These are phyloP conservation scores for Euphorbia celastroides DNA, from an alignment of 441 rosid species.

Conservation along the genomic window DNA sequence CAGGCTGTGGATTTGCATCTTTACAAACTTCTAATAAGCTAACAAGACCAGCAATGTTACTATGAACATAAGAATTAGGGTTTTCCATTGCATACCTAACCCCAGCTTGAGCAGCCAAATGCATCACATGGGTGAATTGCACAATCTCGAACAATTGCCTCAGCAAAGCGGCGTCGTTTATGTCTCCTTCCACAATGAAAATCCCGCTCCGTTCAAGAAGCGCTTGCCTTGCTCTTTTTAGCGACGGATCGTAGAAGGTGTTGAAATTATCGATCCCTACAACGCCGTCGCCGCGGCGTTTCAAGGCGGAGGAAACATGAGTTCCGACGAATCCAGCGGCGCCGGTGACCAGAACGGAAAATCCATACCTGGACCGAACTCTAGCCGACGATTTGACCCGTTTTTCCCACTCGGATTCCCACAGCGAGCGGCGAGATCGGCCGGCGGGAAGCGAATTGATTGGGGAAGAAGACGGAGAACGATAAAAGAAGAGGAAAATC, in stretches of 20 bases:
- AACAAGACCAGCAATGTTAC: slow-evolving; percentile 93
- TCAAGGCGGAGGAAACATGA: slow-evolving; percentile 80
- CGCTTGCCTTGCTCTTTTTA: slow-evolving; percentile 80
- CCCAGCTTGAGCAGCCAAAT: slow-evolving; percentile 97
- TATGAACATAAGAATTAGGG: slow-evolving; percentile 84
- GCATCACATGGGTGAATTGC: slow-evolving; percentile 91
- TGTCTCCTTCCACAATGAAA: slow-evolving; percentile 85
- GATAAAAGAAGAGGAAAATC: slow-evolving; percentile 71
- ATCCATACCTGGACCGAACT: slow-evolving; percentile 56
- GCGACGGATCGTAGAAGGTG: slow-evolving; percentile 77
- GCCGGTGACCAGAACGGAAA: slow-evolving; percentile 86
- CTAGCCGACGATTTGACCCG: slow-evolving; percentile 63
- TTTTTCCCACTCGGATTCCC: slow-evolving; percentile 71
- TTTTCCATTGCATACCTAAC: slow-evolving; percentile 98
- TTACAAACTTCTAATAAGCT: slow-evolving; percentile 85
- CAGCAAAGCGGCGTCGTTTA: slow-evolving; percentile 68
- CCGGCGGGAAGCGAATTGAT: too few relatives aligned
- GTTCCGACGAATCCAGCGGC: slow-evolving; percentile 98
- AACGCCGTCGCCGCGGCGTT: slow-evolving; percentile 92
- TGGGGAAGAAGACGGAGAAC: slow-evolving; percentile 51
- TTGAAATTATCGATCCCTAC: slow-evolving; percentile 89
- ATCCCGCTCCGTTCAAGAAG: slow-evolving; percentile 71
- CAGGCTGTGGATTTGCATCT: slow-evolving; percentile 80
- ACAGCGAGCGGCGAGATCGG: slow-evolving; percentile 76
- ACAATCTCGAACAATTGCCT: slow-evolving; percentile 73